A percentile compares a stretch with the other conserved stretches of the same genome.
phyloP scores from a whole-genome alignment of 192 early-diverging fungal species.

The Chytriomyces sp. region DNA sequence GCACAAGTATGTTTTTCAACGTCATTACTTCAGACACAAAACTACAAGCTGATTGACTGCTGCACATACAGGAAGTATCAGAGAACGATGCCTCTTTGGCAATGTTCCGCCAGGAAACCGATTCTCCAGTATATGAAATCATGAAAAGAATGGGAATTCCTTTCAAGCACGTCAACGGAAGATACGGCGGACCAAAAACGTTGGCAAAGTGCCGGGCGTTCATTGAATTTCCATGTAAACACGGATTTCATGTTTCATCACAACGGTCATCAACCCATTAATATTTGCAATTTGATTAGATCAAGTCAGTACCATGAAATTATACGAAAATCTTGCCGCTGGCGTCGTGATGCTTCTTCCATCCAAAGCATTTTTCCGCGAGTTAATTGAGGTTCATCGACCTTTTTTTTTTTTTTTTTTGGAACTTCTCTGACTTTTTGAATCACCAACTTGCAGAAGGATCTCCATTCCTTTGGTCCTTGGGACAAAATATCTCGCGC shows the following conservation, averaged over 20 bases:
- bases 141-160: constrained; percentile 17
- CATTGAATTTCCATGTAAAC: constrained; percentile 29
- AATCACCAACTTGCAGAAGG: background rate
- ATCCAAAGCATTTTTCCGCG: constrained; percentile 28
- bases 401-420: no score
- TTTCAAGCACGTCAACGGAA: constrained; percentile 4
- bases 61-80: background rate
- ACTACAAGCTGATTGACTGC: no score
- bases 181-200: constrained; percentile 28
- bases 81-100: background rate
- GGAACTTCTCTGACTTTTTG: no score
- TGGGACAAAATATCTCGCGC: constrained; percentile 27
- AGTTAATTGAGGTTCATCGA: background rate
- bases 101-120: constrained; percentile 9
- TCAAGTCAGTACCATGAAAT: constrained; percentile 31
- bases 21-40: no score
- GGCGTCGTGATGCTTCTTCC: constrained; percentile 33
- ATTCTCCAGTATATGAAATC: background rate
- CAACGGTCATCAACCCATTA: no score
- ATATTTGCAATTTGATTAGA: no score
- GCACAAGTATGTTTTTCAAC: constrained; percentile 6
- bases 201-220: constrained; percentile 30
- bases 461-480: constrained; percentile 1
- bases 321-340: constrained; percentile 34
- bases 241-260: background rate